Base-by-base conservation (phyloP, 805 yeast species). In the Lipomyces starkeyi region DNA sequence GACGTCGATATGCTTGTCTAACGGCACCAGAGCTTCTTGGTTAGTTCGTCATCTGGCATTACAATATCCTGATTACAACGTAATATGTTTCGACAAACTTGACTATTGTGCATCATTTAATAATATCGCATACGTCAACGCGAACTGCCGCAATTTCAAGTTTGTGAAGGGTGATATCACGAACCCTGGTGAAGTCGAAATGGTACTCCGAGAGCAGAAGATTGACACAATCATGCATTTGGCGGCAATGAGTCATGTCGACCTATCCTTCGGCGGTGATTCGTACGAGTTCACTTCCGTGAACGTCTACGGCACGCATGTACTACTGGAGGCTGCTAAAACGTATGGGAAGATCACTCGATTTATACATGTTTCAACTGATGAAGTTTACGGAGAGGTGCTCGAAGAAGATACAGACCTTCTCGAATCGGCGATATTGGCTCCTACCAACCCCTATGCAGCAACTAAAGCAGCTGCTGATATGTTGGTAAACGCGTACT, bases 171-270 rank as follows among this genome's bases (percentile, higher is more conserved):
- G 81, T 7, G 87, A 85, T 70, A 72, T 85, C 8, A 75, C 76
- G 14, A 76, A 77, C 7, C 68, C 67, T 3, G 68, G 66, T 1
- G 68, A 64, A 1, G 71, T 83, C 0, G 40, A 63, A 27, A 37
- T 53, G 4, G 71, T 76, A 13, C 71, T 77, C 54, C 62, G 67
- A 13, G 59, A 66, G 7, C 68, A 76, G 57, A 56, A 71, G 3
- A 72, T 81, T n/a, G 76, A 76, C 11, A 75, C 79, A 0, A 78
- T 85, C n/a, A 64, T 86, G 13, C 82, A 86, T 70, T 78, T 85
- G 65, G 89, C 89, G 0, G 89, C 88, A 5, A 85, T 85, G 66
- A 81, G 86, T 52, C 81, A 83, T 69, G 89, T 86, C 17, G 89
- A 86, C 72, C 79, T 78, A 56, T 84, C 87, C 9, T 85, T 85